phyloP scores from a whole-genome alignment of 2,329 filamentous ascomycete genomes.

The Trichoderma guizhouense region DNA sequence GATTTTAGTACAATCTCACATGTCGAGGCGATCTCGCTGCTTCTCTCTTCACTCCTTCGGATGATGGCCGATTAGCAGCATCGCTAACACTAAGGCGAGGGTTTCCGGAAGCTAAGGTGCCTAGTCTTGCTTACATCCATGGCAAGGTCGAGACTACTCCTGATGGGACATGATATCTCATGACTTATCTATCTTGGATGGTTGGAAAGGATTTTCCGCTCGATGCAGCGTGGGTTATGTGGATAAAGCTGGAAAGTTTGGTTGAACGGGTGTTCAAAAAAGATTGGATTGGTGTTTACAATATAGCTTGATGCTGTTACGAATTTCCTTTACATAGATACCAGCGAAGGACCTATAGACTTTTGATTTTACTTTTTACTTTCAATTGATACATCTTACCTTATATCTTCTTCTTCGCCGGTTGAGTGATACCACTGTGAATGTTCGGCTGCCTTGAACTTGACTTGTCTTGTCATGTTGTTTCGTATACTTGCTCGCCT shows the following conservation, averaged over 20 bases:
- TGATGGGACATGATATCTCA: not conserved
- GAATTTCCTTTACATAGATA: conserved; percentile 15
- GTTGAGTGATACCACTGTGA: not conserved
- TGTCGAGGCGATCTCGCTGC: not conserved
- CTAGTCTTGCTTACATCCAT: not conserved
- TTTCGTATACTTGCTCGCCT: not conserved
- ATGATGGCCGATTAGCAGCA: not conserved
- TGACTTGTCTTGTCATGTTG: not conserved
- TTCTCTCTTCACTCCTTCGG: not conserved
- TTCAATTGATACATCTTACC: not conserved
- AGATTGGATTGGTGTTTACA: not conserved
- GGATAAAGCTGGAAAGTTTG: not conserved
- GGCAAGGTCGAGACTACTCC: not conserved
- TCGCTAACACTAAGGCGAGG: not conserved
- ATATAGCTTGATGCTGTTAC: conserved; percentile 9
- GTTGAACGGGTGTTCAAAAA: not conserved
- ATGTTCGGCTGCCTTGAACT: not conserved
- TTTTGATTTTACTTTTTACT: not conserved
- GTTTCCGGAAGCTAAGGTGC: not conserved
- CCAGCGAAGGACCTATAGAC: conserved; percentile 8
- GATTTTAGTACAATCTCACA: not conserved
- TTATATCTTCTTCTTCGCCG: not conserved
- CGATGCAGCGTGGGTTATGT: not conserved
- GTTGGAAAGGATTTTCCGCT: not conserved
- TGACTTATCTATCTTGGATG: not conserved